phyloP scores from a whole-genome alignment of 495 filamentous ascomycete genomes.

The Pseudotulostoma volvatum region DNA sequence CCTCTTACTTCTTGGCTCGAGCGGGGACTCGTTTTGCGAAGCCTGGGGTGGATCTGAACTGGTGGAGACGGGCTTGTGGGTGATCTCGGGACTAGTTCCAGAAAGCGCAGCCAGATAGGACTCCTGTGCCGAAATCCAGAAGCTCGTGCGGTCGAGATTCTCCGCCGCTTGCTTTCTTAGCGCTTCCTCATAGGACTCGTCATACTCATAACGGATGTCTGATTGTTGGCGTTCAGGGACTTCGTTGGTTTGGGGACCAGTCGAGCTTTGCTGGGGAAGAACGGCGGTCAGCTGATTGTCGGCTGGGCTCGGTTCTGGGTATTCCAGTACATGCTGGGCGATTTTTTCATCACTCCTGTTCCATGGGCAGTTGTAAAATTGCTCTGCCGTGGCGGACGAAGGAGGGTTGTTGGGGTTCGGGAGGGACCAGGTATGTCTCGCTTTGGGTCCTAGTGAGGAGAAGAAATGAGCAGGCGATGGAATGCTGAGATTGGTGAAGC shows the following conservation, averaged over 20 bases:
- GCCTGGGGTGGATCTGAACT: constrained; percentile 7
- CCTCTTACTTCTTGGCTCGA: constrained; percentile 36
- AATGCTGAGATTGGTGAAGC: constrained; percentile 58
- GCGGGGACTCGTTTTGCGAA: constrained; percentile 11
- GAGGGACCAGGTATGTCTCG: constrained; percentile 60
- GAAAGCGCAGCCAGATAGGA: constrained; percentile 56
- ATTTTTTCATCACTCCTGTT: constrained; percentile 29
- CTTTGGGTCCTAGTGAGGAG: constrained; percentile 53
- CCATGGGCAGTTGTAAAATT: constrained; percentile 76
- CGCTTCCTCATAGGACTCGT: constrained; percentile 49
- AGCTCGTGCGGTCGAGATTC: constrained; percentile 60
- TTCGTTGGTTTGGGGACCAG: constrained; percentile 16
- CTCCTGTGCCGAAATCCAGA: constrained; percentile 70
- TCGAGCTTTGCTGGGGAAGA: constrained; percentile 26
- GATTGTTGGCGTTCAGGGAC: constrained; percentile 23
- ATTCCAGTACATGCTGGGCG: constrained; percentile 52
- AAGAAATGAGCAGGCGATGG: constrained; percentile 89
- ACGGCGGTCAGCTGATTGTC: constrained; percentile 29
- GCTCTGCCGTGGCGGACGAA: constrained; percentile 63
- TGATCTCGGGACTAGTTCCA: constrained; percentile 42
- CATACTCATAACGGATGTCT: constrained; percentile 37
- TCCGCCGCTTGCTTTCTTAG: constrained; percentile 43
- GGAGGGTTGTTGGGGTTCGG: constrained; percentile 36
- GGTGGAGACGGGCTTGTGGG: constrained; percentile 8
- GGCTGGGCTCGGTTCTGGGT: constrained; percentile 30